Evolutionary conservation across 2,329 filamentous ascomycete genomes (phyloP).

Genomic region (Colletotrichum plurivorum): DNA sequence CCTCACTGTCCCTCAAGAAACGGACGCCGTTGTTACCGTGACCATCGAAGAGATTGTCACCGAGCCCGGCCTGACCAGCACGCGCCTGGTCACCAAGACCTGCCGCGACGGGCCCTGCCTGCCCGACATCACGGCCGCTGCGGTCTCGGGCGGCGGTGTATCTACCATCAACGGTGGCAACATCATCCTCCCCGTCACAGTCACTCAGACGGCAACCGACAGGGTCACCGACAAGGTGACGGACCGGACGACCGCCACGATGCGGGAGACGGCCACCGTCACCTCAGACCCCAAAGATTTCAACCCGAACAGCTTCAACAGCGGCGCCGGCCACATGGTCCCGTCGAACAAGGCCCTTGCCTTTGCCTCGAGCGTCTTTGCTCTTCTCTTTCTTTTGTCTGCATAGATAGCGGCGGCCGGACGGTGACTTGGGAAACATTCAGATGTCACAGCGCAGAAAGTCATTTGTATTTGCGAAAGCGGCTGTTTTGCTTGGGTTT

Average conservation of each 20-base stretch:
- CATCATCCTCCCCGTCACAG: slow-evolving; percentile 8
- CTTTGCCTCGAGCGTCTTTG: slow-evolving; percentile 7
- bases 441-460: not conserved
- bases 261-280: slow-evolving; percentile 31
- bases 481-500: not conserved
- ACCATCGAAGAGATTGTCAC: slow-evolving; percentile 22
- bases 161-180: slow-evolving; percentile 19
- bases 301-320: slow-evolving; percentile 27
- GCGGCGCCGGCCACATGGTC: slow-evolving; percentile 23
- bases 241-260: slow-evolving; percentile 6
- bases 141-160: slow-evolving; percentile 11
- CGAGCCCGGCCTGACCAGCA: slow-evolving; percentile 17
- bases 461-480: slow-evolving; percentile 10
- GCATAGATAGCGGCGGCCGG: slow-evolving; percentile 4
- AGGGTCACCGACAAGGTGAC: not conserved
- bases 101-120: slow-evolving; percentile 18
- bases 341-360: slow-evolving; percentile 21
- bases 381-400: slow-evolving; percentile 26
- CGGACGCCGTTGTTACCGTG: slow-evolving; percentile 26
- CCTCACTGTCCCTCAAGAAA: slow-evolving; percentile 25
- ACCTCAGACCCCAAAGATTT: slow-evolving; percentile 5
- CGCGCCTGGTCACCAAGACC: slow-evolving; percentile 25
- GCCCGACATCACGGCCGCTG: slow-evolving; percentile 17
- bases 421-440: not conserved
- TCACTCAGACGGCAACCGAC: slow-evolving; percentile 11